Base-by-base conservation (phyloP, 2,329 filamentous ascomycete genomes). In the Pleoardoris graminearum region DNA sequence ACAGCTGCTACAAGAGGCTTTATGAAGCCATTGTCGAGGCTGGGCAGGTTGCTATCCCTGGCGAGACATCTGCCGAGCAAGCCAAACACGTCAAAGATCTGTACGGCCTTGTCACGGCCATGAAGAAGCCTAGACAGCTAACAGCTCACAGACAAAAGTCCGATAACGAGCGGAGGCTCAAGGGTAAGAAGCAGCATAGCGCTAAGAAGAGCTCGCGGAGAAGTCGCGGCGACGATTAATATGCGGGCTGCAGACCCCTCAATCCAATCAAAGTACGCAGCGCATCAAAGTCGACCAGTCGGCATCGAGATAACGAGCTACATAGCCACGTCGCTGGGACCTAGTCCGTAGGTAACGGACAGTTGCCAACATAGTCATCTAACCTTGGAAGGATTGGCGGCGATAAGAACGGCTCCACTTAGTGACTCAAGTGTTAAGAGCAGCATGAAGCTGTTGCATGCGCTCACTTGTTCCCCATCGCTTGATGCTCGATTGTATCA, bases 61-160 rank as follows among this genome's bases (percentile, higher is more conserved):
- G 83, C n/a, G 82, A 86, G 68, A 85, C 84, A 6, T 82, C 80
- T 19, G 72, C 75, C 45, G 82, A 78, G 58, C 82, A 86, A 63
- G 75, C 70, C 51, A 74, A 81, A 55, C 78, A 76, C 37, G 83
- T 86, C 11, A 79, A 79, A 60, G 75, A 76, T 58, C 65, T 86
- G 78, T 82, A 75, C 25, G 79, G 63, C 37, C 30, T 25, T 32
- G n/a, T 25, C 58, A 41, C 14, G 29, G 27, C 33, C 39, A 51
- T 48, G 58, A 56, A 48, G 45, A 60, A 37, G 16, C 49, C 48
- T 51, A 27, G 5, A 5, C n/a, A 51, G 57, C 60, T 71, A 54
- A 71, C 53, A 60, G 32, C 23, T 32, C 19, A 16, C 58, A 83
- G 80, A 49, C 78, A 85, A 71, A 81, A 79, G 54, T 76, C 77